Conservation (phyloP, 352 stramenopile species). For the Blastocystis sp. region DNA sequence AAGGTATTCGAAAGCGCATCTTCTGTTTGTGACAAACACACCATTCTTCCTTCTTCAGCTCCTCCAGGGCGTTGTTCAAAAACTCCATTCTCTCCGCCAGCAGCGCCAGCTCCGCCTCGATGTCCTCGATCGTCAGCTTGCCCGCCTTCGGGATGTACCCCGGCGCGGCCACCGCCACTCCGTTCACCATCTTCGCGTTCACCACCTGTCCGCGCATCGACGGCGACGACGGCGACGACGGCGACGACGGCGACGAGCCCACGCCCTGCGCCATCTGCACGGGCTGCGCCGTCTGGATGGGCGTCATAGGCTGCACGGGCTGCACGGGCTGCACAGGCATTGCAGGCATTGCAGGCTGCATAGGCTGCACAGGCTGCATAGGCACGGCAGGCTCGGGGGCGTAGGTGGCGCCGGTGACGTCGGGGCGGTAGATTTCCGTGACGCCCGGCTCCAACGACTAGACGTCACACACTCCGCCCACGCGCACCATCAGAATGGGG, state of each 20-base stretch:
- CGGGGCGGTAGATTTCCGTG: not conserved
- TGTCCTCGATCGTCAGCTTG: conserved; percentile 54
- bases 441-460: conserved; percentile 58
- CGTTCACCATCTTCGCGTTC: conserved; percentile 30
- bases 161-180: conserved; percentile 27
- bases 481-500: conserved; percentile 24
- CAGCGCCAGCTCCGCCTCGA: conserved; percentile 57
- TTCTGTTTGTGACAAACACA: conserved; percentile 49
- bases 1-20: conserved; percentile 52
- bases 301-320: conserved; percentile 14
- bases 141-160: conserved; percentile 66
- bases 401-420: not conserved
- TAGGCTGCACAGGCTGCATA: not conserved
- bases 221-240: not conserved
- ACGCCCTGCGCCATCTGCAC: not conserved
- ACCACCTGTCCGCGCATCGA: not conserved
- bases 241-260: not conserved
- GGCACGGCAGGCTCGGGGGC: too few species aligned
- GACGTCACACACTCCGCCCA: not conserved
- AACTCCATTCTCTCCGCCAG: conserved; percentile 63
- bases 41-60: conserved; percentile 47
- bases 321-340: not conserved
- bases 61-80: conserved; percentile 60
- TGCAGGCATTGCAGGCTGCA: not conserved
- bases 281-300: not conserved